Evolutionary conservation across 1,139 yeast genomes (phyloP), one percentile per base, ranked within the genome.

Genomic region (Yamadazyma kanchanaburiensis): DNA sequence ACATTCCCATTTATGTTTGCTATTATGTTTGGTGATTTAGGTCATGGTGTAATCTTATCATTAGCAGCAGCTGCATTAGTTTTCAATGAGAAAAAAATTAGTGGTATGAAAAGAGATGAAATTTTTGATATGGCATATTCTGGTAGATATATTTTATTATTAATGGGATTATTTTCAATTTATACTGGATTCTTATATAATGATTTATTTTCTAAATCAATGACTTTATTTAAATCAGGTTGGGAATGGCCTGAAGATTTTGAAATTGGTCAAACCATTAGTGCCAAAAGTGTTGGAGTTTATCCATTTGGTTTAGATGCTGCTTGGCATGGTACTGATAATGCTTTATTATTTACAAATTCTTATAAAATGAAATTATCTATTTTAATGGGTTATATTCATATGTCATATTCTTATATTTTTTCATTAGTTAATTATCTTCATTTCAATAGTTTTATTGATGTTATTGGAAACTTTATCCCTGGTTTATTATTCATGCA

Each of bases 1-100:
- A 83, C 94, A 3, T 83, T 83, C 64, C 94, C 94, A 22, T 83
- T 83, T 50, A 80, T 83, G 87, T 83, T 83, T 60, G 89, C 94
- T 21, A 77, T 83, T 44, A 83, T 83, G 94, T 83, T 83, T 64
- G 94, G 94, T 68, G 94, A 83, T 60, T 57, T 81, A 39, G 94
- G 94, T 15, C 94, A 83, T 54, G 94, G 94, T 4, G 67, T 82
- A 40, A 68, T 83, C 35, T 60, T 83, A 48, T 58, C 75, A 27
- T 57, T 79, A 39, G 79, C 80, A 19, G 88, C 86, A 1, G 53
- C 66, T 23, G 51, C 64, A 13, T 59, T 83, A 43, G 87, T 83
- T 6, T 46, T 70, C 32, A 75, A 77, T 47, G 91, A 83, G 50
- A 74, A 67, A 43, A 63, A 66, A 34, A 64, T 83, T 27, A 74